phyloP scores from a whole-genome alignment of 495 filamentous ascomycete species.

The Chaetomidium leptoderma region DNA sequence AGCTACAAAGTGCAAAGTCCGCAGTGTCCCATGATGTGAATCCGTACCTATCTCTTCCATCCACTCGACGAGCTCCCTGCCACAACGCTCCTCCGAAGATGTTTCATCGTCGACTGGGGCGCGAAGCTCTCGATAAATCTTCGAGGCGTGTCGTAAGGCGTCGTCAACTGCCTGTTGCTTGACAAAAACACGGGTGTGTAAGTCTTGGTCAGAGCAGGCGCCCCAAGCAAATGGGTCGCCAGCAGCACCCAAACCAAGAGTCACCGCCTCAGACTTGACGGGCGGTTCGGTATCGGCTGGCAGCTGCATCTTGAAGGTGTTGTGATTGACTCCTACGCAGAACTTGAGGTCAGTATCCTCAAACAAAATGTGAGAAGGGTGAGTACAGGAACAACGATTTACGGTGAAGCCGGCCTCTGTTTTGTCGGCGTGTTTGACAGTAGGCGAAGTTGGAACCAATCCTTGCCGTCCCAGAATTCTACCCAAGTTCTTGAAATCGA shows the following conservation, averaged over 20 bases:
- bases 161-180: constrained; percentile 14
- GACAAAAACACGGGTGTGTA: neutral
- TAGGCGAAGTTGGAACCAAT: no score
- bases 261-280: neutral
- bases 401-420: no score
- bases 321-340: neutral
- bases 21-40: neutral
- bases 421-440: no score
- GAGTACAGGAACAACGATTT: no score
- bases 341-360: neutral
- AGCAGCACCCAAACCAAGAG: neutral
- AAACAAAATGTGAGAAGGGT: no score
- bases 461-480: no score
- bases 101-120: neutral
- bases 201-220: neutral
- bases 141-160: neutral
- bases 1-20: neutral
- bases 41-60: neutral
- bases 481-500: no score
- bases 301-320: neutral
- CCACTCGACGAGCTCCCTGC: constrained; percentile 2
- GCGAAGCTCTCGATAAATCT: neutral
- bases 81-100: neutral
- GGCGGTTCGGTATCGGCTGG: neutral
- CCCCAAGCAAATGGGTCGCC: constrained; percentile 1